Percentiles rank a stretch among this genome's conserved stretches.
Conservation (phyloP, 805 yeast genomes). For the Schizosaccharomyces osmophilus region DNA sequence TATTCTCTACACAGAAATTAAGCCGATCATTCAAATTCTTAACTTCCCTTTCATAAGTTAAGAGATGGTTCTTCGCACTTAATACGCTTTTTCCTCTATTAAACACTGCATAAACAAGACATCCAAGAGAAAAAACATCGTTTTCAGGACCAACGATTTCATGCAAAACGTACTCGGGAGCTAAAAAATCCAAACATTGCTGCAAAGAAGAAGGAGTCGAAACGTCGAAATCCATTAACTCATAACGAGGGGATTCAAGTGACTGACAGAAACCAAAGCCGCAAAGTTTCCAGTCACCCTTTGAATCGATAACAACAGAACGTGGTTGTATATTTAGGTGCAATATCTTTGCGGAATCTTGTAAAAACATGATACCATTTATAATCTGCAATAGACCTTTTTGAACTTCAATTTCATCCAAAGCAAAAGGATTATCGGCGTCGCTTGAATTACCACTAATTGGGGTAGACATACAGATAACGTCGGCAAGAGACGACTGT, state of each 20-base stretch:
- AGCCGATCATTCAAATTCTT: slow-evolving; percentile 7
- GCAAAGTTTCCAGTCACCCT: slow-evolving; percentile 78
- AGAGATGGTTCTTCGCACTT: slow-evolving; percentile 26
- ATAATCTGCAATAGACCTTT: slow-evolving; percentile 63
- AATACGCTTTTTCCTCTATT: slow-evolving; percentile 21
- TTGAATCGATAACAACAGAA: slow-evolving; percentile 46
- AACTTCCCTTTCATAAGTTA: slow-evolving; percentile 18
- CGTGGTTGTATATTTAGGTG: slow-evolving; percentile 62
- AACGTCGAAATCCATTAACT: slow-evolving; percentile 47
- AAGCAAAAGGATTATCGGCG: slow-evolving; percentile 2
- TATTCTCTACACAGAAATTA: not conserved
- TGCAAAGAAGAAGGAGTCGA: slow-evolving; percentile 51
- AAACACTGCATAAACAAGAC: slow-evolving; percentile 48
- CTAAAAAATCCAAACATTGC: slow-evolving; percentile 45
- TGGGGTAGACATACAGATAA: not conserved
- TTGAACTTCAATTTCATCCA: slow-evolving; percentile 31
- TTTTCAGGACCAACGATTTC: slow-evolving; percentile 36
- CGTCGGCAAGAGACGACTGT: slow-evolving; percentile 8
- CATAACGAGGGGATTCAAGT: slow-evolving; percentile 25
- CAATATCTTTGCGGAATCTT: slow-evolving; percentile 44
- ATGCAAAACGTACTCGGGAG: slow-evolving; percentile 63
- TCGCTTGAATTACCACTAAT: slow-evolving; percentile 11
- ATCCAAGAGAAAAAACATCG: slow-evolving; percentile 70
- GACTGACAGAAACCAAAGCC: slow-evolving; percentile 41
- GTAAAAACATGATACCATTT: slow-evolving; percentile 62